These are phyloP conservation scores for Fusarium burgessii DNA, from an alignment of 2,329 filamentous ascomycete species.

Conservation along the genomic window DNA sequence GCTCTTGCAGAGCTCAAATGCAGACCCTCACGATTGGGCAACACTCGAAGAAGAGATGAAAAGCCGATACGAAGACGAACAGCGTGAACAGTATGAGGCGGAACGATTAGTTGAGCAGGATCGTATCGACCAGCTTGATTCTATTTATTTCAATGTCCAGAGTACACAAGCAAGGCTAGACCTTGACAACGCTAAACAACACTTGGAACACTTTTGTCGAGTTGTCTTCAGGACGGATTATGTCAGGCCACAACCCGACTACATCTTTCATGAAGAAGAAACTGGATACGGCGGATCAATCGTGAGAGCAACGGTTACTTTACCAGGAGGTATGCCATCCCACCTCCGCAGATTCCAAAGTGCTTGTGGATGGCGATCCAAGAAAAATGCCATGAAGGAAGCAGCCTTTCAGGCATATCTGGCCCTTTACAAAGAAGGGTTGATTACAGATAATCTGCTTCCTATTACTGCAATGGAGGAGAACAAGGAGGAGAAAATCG, in stretches of 20 bases:
- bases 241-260: slow-evolving; percentile 75
- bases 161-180: slow-evolving; percentile 73
- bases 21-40: slow-evolving; percentile 66
- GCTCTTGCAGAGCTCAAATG: slow-evolving; percentile 51
- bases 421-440: slow-evolving; percentile 73
- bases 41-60: slow-evolving; percentile 80
- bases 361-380: slow-evolving; percentile 70
- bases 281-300: slow-evolving; percentile 34
- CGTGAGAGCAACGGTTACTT: slow-evolving; percentile 70
- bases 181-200: slow-evolving; percentile 77
- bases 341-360: slow-evolving; percentile 47
- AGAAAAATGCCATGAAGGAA: slow-evolving; percentile 81
- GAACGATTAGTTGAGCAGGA: slow-evolving; percentile 65
- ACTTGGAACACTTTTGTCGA: slow-evolving; percentile 85
- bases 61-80: slow-evolving; percentile 73
- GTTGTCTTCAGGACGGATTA: slow-evolving; percentile 69
- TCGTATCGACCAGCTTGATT: slow-evolving; percentile 48
- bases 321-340: slow-evolving; percentile 77
- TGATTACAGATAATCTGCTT: slow-evolving; percentile 83
- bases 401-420: slow-evolving; percentile 85
- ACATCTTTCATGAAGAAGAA: slow-evolving; percentile 61
- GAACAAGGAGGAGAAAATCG: slow-evolving; percentile 53
- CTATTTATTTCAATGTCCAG: slow-evolving; percentile 52
- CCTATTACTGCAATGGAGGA: slow-evolving; percentile 65
- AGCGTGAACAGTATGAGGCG: slow-evolving; percentile 54